Base-by-base conservation (phyloP, 805 yeast species). In the Saccharomycopsis sp. region DNA sequence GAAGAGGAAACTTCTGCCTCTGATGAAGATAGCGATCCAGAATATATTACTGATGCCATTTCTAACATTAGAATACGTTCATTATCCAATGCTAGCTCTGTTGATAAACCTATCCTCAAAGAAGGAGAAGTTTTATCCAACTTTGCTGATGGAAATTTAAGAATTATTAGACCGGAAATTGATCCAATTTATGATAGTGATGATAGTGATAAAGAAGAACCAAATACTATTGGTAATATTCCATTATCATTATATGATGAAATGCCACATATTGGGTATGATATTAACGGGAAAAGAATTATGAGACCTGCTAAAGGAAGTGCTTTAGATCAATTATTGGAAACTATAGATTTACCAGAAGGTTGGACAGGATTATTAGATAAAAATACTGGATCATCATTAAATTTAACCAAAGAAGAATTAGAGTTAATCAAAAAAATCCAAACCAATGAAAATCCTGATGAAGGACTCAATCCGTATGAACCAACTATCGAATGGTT, bases 271-370 rank as follows among this genome's bases (percentile, higher is more conserved):
- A 76, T 92, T 45, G 97, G 98, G 43, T 92, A 92, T 60, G 89
- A 86, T 58, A 88, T 92, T 53, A 92, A 92, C 58, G 98, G 99
- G 54, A 89, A 88, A 58, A 76, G 98, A 56, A 88, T 92, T 56
- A 89, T 92, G 97, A 76, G 99, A 60, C 99, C 99, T 10, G 98
- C 97, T 8, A 81, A 85, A 53, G 95, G 96, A 12, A 77, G 94
- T 43, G 98, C 97, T 1, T 70, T 92, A 49, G 97, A 92, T 55
- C 82, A 80, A 53, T 70, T 92, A 47, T 65, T 92, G 49, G 98
- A 89, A 55, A 69, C 78, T 23, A 92, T 92, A 46, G 99, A 92
- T 47, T 67, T 92, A 48, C 98, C 98, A 12, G 94, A 85, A 61
- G 98, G 98, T 20, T 92, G 97, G 97, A 92, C 98, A 13, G 99